Evolutionary conservation across 106 monocot genomes (phyloP), one percentile per base, ranked within the genome.

Genomic region (Triglochin maritima): DNA sequence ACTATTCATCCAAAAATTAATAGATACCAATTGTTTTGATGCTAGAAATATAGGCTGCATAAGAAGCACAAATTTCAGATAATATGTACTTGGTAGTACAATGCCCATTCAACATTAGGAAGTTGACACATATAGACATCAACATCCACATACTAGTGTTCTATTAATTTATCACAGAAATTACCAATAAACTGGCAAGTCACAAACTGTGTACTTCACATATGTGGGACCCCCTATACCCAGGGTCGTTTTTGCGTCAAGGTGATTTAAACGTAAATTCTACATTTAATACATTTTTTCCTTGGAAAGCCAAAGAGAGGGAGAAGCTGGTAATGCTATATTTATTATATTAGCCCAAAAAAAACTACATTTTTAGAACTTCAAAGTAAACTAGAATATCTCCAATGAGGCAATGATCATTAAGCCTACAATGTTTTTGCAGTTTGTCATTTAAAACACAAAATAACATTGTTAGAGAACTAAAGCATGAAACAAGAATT

Each of bases 1-100:
- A 72, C 58, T 76, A 69, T 90, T 96, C 95, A 96, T 96, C 95
- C 95, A 96, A 17, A 96, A 86, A 74, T 96, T 96, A 54, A 96
- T 84, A 55, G 95, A 81, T 56, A 71, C 66, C 65, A 96, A 62
- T 50, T 45, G 41, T 76, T 78, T 86, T 12, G 45, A 64, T 44
- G 63, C 72, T 49, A 96, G 48, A 79, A 87, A 77, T 45, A 46
- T 57, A 71, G 95, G 95, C 95, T 96, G 81, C 70, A 71, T 6
- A 46, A 74, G 3, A 16, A 69, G 29, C 29, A 47, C 9, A 67
- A 67, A 53, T 52, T 43, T 5, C 42, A 68, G 11, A 14, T 12
- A 41, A 29, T 57, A 44, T 46, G 60, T 51, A 44, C 13, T 55
- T 44, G 41, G 43, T 46, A 56, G 8, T 48, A 48, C 12, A 64